A percentile compares a stretch with the other conserved stretches of the same genome.
Conservation (phyloP, 345 rosid species). For the Boechera divaricarpa region DNA sequence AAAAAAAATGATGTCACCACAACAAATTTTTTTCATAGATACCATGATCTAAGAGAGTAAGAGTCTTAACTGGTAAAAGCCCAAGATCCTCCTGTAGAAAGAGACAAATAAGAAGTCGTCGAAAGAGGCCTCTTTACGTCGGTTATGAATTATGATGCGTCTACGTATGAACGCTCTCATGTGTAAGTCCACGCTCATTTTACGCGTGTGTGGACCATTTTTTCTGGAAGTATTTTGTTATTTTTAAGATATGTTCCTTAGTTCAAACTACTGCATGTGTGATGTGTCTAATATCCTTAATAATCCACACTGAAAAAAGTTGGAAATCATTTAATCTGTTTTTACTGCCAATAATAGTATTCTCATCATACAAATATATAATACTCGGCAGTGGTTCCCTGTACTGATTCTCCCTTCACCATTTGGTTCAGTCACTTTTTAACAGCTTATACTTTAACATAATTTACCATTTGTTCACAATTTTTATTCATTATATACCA, state of each 20-base stretch:
- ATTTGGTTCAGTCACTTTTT: neutral
- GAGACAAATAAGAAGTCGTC: conserved; percentile 34
- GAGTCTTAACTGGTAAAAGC: neutral
- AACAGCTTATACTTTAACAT: neutral
- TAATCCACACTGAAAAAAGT: neutral
- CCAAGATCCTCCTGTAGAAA: neutral
- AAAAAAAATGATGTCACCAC: neutral
- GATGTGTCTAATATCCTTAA: neutral
- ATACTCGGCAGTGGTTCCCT: neutral
- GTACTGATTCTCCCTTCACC: neutral
- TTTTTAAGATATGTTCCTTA: neutral
- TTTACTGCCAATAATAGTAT: neutral
- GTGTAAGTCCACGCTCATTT: conserved; percentile 33
- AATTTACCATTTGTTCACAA: neutral
- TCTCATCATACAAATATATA: too few species aligned
- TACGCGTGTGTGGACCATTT: conserved; percentile 25
- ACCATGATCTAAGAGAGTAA: conserved; percentile 11
- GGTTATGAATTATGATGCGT: neutral
- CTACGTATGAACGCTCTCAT: conserved; percentile 4
- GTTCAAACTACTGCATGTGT: conserved; percentile 12
- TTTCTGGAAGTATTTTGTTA: conserved; percentile 4
- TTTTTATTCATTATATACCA: neutral
- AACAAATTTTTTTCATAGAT: neutral
- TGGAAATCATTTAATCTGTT: neutral
- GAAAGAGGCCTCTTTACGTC: conserved; percentile 29